Evolutionary conservation across 257 asterid genomes (phyloP), one percentile per base, ranked within the genome.

Genomic region (Solanum dulcamara): DNA sequence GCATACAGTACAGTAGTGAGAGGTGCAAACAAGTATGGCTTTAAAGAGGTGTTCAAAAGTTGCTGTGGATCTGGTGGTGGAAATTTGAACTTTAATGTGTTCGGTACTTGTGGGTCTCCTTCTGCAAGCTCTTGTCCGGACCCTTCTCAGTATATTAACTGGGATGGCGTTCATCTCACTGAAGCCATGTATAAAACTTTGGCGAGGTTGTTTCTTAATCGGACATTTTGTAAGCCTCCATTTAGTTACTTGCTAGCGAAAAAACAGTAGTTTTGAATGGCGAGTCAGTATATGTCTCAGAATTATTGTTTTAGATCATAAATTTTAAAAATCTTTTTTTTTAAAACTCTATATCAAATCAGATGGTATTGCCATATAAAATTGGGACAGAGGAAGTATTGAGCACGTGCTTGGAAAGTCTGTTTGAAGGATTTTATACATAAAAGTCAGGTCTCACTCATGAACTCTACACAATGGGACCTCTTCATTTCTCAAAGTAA

Each of bases 161-260:
- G 99, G 99, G 99, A 96, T 57, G 99, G 99, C 4, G 98, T 90
- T 51, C 99, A 96, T 85, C 91, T 94, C 37, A 96, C 99, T 0
- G 99, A 96, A 64, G 98, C 93, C n/a, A 93, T 92, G 97, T 89
- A 96, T 30, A 91, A 88, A 44, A 93, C 89, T 37, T 80, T 94
- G 89, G 92, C 99, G 0, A 64, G 86, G 7, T 81, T 86, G 14
- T 91, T 94, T 50, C 60, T 94, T 11, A 87, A 88, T 18, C 98
- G 95, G 4, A 91, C 84, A 3, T 86, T 77, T 86, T 80, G 87
- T 40, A 88, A 87, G 0, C 99, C 98, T 20, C 84, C 97, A 9
- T 96, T 93, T 83, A 59, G 86, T 37, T 70, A 74, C 79, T 85
- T 96, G 86, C 44, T 96, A 28, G 81, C 15, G 0, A 75, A 44